Conservation (phyloP, 768 basidiomycete genomes). For the Pisolithus sp. region DNA sequence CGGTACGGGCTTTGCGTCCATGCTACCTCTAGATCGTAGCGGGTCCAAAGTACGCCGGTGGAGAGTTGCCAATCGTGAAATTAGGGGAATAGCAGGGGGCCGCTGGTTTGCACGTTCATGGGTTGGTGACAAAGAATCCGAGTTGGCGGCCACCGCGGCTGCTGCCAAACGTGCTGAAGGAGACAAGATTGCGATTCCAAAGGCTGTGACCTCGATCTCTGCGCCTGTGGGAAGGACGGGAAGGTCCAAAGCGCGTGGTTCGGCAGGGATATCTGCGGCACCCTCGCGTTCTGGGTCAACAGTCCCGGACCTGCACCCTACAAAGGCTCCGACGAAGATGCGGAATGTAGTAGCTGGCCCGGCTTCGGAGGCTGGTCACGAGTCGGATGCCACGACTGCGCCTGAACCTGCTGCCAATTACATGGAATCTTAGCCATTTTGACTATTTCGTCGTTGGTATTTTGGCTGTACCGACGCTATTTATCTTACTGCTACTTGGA, state of each 20-base stretch:
- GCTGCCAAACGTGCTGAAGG: conserved; percentile 25
- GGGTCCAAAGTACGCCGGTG: conserved; percentile 61
- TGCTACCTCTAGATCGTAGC: conserved; percentile 59
- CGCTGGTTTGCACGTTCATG: conserved; percentile 76
- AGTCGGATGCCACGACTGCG: conserved; percentile 33
- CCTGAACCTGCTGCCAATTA: conserved; percentile 16
- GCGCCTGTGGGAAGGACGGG: conserved; percentile 38
- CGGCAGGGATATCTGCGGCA: conserved; percentile 42
- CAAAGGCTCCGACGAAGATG: conserved; percentile 60
- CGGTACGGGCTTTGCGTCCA: conserved; percentile 63
- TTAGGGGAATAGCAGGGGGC: conserved; percentile 77
- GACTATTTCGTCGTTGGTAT: conserved; percentile 8
- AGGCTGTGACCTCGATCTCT: conserved; percentile 41
- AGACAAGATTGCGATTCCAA: conserved; percentile 27
- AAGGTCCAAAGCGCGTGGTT: conserved; percentile 34
- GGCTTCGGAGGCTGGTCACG: conserved; percentile 43
- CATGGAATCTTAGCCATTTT: conserved; percentile 11
- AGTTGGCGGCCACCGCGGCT: conserved; percentile 38
- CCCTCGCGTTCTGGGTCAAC: conserved; percentile 55
- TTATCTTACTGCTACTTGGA: no score
- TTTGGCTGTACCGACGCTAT: conserved; percentile 5
- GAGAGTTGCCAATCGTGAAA: conserved; percentile 69
- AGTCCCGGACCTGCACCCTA: conserved; percentile 38
- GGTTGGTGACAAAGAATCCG: conserved; percentile 80
- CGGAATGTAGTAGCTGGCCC: conserved; percentile 51